These are phyloP conservation scores for Fomitiporia mediterranea DNA, from an alignment of 1,284 basidiomycete species.

Conservation along the genomic window DNA sequence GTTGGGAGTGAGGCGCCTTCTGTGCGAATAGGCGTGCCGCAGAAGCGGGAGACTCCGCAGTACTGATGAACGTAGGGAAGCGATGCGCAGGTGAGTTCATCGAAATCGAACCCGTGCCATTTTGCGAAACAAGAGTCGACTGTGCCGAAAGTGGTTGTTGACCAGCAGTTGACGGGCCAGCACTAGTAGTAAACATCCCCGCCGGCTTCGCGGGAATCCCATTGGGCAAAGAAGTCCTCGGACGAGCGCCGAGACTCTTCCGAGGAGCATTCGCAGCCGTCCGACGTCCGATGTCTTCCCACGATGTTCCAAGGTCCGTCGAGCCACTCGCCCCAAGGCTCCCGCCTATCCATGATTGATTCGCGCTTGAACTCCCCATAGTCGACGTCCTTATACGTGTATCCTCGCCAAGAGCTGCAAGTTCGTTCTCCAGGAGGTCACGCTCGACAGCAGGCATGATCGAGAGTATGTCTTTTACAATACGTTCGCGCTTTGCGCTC, in stretches of 20 bases:
- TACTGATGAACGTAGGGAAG: neutral
- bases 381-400: conserved; percentile 20
- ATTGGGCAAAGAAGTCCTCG: conserved; percentile 15
- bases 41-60: neutral
- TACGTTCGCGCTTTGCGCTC: conserved; percentile 50
- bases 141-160: conserved; percentile 12
- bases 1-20: neutral
- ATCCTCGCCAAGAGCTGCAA: conserved; percentile 32
- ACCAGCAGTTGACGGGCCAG: conserved; percentile 12
- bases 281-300: conserved; percentile 39
- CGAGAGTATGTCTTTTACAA: conserved; percentile 63
- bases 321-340: conserved; percentile 20
- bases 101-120: neutral
- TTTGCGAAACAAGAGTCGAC: conserved; percentile 11
- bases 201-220: conserved; percentile 1
- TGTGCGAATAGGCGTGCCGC: conserved; percentile 5
- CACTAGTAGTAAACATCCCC: conserved; percentile 6
- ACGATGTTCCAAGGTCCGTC: conserved; percentile 43
- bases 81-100: neutral
- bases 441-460: conserved; percentile 58
- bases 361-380: conserved; percentile 21
- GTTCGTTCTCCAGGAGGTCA: conserved; percentile 45
- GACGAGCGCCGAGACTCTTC: conserved; percentile 9
- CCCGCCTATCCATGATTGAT: conserved; percentile 17
- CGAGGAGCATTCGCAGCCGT: conserved; percentile 5